phyloP scores from a whole-genome alignment of 1,284 basidiomycete species.

The Cystobasidium pallidum region DNA sequence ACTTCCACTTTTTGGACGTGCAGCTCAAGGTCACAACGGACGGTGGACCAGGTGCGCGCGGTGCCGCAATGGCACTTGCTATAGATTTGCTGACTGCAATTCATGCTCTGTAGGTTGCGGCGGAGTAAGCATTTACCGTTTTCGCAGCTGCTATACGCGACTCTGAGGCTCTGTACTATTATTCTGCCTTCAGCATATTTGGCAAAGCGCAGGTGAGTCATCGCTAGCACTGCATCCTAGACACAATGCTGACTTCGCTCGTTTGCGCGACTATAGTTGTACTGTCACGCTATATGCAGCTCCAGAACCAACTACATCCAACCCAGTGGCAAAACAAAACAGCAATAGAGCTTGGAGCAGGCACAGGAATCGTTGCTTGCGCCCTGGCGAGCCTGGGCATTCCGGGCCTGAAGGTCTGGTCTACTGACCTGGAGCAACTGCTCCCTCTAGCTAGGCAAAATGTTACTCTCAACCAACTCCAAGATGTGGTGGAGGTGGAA shows the following conservation, averaged over 20 bases:
- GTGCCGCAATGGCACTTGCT: neutral
- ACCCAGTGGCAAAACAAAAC: constrained; percentile 41
- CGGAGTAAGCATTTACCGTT: constrained; percentile 14
- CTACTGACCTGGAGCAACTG: constrained; percentile 46
- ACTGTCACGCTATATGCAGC: constrained; percentile 44
- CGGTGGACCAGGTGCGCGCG: constrained; percentile 38
- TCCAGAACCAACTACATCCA: constrained; percentile 31
- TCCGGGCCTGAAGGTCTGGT: constrained; percentile 33
- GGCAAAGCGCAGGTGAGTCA: constrained; percentile 36
- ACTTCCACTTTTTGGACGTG: constrained; percentile 35
- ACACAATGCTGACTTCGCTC: no score
- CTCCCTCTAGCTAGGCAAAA: constrained; percentile 48
- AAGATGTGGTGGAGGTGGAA: constrained; percentile 31
- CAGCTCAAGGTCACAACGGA: constrained; percentile 33
- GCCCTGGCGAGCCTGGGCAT: constrained; percentile 42
- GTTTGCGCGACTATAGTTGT: constrained; percentile 43
- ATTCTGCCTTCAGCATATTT: constrained; percentile 18
- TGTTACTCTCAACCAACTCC: constrained; percentile 45
- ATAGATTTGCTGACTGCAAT: neutral
- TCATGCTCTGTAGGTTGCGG: constrained; percentile 27
- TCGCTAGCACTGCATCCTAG: neutral
- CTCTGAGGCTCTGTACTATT: neutral
- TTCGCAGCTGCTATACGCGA: neutral
- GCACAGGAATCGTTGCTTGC: constrained; percentile 46
- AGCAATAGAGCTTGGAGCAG: constrained; percentile 47